These are phyloP conservation scores for Colletotrichum tamarilloi DNA, from an alignment of 2,329 filamentous ascomycete species.

Conservation along the genomic window DNA sequence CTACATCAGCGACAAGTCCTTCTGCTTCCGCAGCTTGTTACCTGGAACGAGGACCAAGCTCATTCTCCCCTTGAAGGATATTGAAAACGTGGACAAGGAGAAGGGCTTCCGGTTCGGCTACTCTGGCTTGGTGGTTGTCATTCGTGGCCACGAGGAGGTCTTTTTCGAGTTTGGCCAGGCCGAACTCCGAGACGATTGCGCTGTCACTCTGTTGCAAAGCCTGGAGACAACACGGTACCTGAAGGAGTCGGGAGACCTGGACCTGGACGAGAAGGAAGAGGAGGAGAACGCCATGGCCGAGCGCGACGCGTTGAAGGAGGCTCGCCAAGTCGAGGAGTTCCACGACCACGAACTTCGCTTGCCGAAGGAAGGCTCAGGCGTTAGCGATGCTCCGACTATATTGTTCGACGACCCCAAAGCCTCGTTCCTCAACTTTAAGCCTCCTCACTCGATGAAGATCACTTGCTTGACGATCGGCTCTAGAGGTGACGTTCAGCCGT, in stretches of 20 bases:
- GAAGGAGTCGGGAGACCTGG: conserved; percentile 74
- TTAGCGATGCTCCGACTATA: conserved; percentile 76
- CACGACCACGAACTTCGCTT: conserved; percentile 62
- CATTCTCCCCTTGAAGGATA: conserved; percentile 88
- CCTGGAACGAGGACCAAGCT: conserved; percentile 92
- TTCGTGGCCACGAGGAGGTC: conserved; percentile 92
- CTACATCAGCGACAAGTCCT: conserved; percentile 87
- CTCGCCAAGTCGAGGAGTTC: conserved; percentile 65
- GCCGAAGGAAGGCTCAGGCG: conserved; percentile 56
- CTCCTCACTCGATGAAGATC: conserved; percentile 79
- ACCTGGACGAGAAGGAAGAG: conserved; percentile 75
- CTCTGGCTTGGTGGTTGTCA: conserved; percentile 90
- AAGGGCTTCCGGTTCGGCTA: conserved; percentile 95
- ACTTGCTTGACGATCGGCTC: conserved; percentile 97
- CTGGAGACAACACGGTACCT: conserved; percentile 79
- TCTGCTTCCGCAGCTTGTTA: conserved; percentile 93
- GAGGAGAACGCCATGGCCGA: conserved; percentile 83
- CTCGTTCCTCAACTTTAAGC: conserved; percentile 93
- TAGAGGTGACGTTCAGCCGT: conserved; percentile 95
- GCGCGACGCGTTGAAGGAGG: conserved; percentile 82
- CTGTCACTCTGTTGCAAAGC: conserved; percentile 80
- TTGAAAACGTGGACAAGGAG: conserved; percentile 94
- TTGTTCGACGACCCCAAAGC: conserved; percentile 90
- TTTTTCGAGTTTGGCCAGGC: conserved; percentile 91
- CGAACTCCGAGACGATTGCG: conserved; percentile 88